Evolutionary conservation across 2,329 filamentous ascomycete species (phyloP), one percentile per base, ranked within the genome.

Genomic region (Fusarium euwallaceae): DNA sequence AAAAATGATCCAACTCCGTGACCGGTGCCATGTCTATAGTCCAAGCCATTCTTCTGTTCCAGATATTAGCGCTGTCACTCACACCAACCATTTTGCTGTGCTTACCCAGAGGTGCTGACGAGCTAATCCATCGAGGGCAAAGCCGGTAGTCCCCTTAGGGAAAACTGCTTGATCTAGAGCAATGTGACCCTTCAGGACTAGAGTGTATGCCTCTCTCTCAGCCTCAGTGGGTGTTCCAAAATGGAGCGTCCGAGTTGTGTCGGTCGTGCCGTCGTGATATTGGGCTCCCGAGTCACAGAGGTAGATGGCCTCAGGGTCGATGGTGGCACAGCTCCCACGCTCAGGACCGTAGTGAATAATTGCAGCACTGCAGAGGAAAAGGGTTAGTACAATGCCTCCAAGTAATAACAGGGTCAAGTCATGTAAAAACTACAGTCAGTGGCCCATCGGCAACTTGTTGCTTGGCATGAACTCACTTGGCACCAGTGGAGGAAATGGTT

Each of bases 221-320:
- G 93, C 93, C 5, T 92, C 90, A 0, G 93, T 94, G 1, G 97
- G 97, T 29, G 91, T 89, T 56, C 95, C 94, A 81, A 98, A 98
- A 80, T 99, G 97, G 43, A 98, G 86, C 1, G 97, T 99, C 48
- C 97, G 90, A 6, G 97, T 99, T 0, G 95, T 97, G 80, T 99
- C 97, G 0, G 97, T 99, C 1, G 97, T 99, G 66, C 97, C 97
- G 81, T 99, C 97, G 4, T 93, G 88, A 79, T 96, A 99, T 82
- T 99, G 97, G n/a, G 94, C 97, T 24, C 97, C 97, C 24, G 97
- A 98, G 83, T 99, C 97, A 81, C 97, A 99, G 4, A 99, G 90
- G 80, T 99, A 99, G 68, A 99, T 91, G 16, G 92, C 92, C 8
- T 91, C 91, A 0, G 95, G 94, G 76, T 99, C 95, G 77, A 99